phyloP scores from a whole-genome alignment of 305 asterid genomes.

The Coffea humblotiana region DNA sequence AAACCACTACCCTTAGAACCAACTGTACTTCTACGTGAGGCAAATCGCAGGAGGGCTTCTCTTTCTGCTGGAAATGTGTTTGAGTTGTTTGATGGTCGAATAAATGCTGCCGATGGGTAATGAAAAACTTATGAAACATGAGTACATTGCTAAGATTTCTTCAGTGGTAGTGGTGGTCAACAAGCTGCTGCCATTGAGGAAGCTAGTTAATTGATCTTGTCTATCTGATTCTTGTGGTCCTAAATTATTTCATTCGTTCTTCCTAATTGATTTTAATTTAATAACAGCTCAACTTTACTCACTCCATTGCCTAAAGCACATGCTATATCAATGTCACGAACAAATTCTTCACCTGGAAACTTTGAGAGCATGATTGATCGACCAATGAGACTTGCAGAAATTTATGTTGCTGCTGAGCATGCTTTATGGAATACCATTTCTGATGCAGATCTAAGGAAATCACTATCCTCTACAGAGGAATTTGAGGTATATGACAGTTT shows the following conservation, averaged over 20 bases:
- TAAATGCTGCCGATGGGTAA: slow-evolving; percentile 69
- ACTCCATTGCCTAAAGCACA: slow-evolving; percentile 47
- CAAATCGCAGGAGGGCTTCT: slow-evolving; percentile 98
- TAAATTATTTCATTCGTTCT: slow-evolving; percentile 11
- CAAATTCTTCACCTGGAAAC: slow-evolving; percentile 84
- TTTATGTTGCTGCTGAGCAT: slow-evolving; percentile 93
- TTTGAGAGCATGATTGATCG: slow-evolving; percentile 78
- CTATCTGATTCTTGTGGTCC: neutral
- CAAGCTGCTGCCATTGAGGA: neutral
- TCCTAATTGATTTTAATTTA: slow-evolving; percentile 41
- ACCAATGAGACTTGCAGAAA: slow-evolving; percentile 97
- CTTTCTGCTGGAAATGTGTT: slow-evolving; percentile 93
- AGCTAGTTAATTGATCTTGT: slow-evolving; percentile 1
- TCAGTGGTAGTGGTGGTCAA: neutral
- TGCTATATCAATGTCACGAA: slow-evolving; percentile 68
- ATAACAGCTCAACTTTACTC: slow-evolving; percentile 68
- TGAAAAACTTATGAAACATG: slow-evolving; percentile 23
- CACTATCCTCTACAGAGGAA: slow-evolving; percentile 75
- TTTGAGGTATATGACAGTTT: slow-evolving; percentile 69
- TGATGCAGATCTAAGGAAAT: slow-evolving; percentile 60
- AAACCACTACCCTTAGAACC: slow-evolving; percentile 98
- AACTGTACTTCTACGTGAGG: slow-evolving; percentile 93
- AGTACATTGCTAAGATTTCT: neutral
- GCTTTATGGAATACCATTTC: slow-evolving; percentile 79
- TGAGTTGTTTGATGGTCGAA: slow-evolving; percentile 80